A percentile compares a stretch with the other conserved stretches of the same genome.
Conservation (phyloP, 2,329 filamentous ascomycete genomes). For the Paracamarosporium sp. region DNA sequence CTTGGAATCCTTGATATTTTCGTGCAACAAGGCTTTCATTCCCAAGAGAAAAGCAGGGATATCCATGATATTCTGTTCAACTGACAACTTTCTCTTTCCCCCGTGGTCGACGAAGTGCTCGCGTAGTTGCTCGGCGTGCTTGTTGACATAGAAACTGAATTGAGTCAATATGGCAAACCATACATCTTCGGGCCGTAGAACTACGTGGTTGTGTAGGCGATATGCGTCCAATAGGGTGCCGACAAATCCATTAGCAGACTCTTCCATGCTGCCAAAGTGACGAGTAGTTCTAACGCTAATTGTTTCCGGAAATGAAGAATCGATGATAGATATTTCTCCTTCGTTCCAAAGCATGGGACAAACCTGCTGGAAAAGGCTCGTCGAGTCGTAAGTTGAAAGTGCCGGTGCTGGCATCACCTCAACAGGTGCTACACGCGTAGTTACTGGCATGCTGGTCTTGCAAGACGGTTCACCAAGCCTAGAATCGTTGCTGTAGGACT, state of each 20-base stretch:
- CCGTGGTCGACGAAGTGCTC: conserved; percentile 39
- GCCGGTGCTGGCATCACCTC: conserved; percentile 1
- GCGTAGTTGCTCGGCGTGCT: conserved; percentile 18
- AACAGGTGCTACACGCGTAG: conserved; percentile 8
- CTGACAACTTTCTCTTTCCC: conserved; percentile 18
- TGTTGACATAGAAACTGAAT: conserved; percentile 26
- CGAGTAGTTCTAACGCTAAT: neutral
- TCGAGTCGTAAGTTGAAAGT: neutral
- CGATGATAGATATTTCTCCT: neutral
- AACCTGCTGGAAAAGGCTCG: neutral
- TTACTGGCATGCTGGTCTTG: conserved; percentile 5
- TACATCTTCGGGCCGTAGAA: conserved; percentile 28
- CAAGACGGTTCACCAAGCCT: neutral
- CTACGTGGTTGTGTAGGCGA: conserved; percentile 16
- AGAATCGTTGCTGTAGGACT: no score
- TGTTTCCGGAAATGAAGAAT: neutral
- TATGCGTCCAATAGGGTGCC: conserved; percentile 7
- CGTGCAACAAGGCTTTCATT: conserved; percentile 50
- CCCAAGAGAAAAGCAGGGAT: conserved; percentile 36
- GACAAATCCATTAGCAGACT: conserved; percentile 3
- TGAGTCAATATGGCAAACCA: conserved; percentile 28
- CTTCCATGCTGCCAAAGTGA: neutral
- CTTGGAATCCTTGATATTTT: conserved; percentile 51
- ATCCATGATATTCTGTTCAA: neutral
- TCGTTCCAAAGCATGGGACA: neutral